phyloP scores from a whole-genome alignment of 495 filamentous ascomycete genomes.

The Talaromyces proteolyticus region DNA sequence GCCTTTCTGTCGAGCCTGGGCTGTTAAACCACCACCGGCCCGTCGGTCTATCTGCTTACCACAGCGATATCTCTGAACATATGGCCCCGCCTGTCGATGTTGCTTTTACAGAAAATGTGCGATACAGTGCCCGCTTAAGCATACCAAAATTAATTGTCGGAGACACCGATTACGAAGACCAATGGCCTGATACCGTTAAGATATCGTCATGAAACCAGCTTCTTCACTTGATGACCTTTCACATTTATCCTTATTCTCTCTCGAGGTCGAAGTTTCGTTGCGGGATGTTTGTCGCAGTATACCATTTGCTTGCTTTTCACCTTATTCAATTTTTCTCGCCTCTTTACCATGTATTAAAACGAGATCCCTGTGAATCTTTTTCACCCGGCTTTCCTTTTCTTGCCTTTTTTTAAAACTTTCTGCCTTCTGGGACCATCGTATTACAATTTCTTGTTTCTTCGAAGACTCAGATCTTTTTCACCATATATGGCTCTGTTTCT shows the following conservation, averaged over 20 bases:
- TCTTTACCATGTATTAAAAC: neutral
- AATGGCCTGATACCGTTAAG: constrained; percentile 8
- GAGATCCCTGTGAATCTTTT: neutral
- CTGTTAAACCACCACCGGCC: constrained; percentile 7
- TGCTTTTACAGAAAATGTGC: constrained; percentile 5
- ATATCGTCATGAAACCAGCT: constrained; percentile 8
- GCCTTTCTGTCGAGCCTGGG: constrained; percentile 7
- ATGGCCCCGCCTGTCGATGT: constrained; percentile 3
- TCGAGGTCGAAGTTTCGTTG: neutral
- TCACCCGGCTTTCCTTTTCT: neutral
- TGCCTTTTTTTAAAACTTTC: neutral
- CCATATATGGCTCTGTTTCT: neutral
- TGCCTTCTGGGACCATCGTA: no score
- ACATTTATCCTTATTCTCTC: neutral
- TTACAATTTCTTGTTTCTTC: constrained; percentile 5
- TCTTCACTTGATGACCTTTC: neutral
- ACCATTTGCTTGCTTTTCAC: neutral
- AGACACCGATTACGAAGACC: neutral
- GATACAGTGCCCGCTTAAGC: constrained; percentile 3
- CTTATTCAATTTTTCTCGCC: neutral
- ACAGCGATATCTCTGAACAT: constrained; percentile 9
- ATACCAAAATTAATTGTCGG: constrained; percentile 1
- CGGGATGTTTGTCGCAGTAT: neutral
- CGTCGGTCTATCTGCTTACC: constrained; percentile 5
- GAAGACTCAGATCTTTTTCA: constrained; percentile 8